These are phyloP conservation scores for Saturnispora besseyi DNA, from an alignment of 805 yeast species.

Conservation along the genomic window DNA sequence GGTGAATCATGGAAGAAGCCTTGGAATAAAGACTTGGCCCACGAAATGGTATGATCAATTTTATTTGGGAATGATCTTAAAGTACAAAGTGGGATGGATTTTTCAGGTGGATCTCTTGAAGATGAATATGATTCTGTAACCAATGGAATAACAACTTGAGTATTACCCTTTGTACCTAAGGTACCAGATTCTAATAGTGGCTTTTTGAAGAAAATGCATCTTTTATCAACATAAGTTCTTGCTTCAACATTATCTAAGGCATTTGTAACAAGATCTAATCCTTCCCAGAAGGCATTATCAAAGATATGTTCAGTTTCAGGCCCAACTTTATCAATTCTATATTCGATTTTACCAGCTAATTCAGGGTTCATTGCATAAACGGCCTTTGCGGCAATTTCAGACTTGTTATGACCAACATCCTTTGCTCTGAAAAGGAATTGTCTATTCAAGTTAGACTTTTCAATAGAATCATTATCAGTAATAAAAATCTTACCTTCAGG, in stretches of 20 bases:
- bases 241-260: constrained; percentile 98
- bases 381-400: constrained; percentile 84
- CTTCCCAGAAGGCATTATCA: constrained; percentile 76
- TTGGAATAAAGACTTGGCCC: constrained; percentile 95
- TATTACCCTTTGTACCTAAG: constrained; percentile 95
- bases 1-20: constrained; percentile 88
- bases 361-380: constrained; percentile 82
- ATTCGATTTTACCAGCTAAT: constrained; percentile 63
- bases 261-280: constrained; percentile 83
- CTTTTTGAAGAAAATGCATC: constrained; percentile 87
- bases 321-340: constrained; percentile 83
- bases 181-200: constrained; percentile 95
- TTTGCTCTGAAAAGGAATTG: constrained; percentile 91
- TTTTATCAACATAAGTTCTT: constrained; percentile 93
- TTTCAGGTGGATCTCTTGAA: constrained; percentile 97
- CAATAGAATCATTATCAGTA: constrained; percentile 93
- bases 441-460: constrained; percentile 90
- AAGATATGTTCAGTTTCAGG: constrained; percentile 84
- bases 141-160: constrained; percentile 90
- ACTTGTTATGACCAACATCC: constrained; percentile 87
- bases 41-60: constrained; percentile 97
- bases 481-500: constrained; percentile 75
- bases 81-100: constrained; percentile 94
- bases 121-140: constrained; percentile 94
- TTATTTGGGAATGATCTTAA: constrained; percentile 95